Evolutionary conservation across 176 grass and related monocot genomes (phyloP), one percentile per base, ranked within the genome.

Genomic region (Triticum turgidum): DNA sequence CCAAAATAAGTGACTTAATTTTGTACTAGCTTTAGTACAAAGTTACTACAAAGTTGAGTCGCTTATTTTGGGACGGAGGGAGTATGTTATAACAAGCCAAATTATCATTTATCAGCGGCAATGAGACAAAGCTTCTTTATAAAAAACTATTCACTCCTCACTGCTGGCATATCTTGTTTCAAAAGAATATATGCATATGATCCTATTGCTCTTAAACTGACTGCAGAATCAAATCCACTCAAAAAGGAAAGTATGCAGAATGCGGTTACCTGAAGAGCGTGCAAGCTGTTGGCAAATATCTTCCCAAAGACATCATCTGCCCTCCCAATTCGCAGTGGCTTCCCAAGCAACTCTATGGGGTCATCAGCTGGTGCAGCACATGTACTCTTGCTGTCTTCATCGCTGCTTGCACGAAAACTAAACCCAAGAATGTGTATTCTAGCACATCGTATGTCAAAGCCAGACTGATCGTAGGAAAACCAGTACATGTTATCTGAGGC

Each of bases 401-500:
- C 76, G 64, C 27, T 80, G 73, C 68, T 83, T 24, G 25, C 70
- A 63, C 33, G 51, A 58, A 94, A 94, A 84, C 18, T 89, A 72
- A 89, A 94, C 30, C 96, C 93, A 49, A 92, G 86, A 39, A 86
- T 65, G 39, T 81, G 24, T 34, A 87, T 82, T 88, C 96, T 91
- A 76, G 89, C 91, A 65, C 86, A 89, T 68, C 91, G 91, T 75
- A 95, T 88, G 84, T 98, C 93, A 86, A 98, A 95, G 69, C 93
- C 93, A 77, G 88, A 94, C 44, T 87, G 69, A 14, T 92, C 77
- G 62, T 84, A 89, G 38, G 85, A 65, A 90, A 98, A 91, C 93
- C 89, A 92, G 80, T 95, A 95, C 96, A 98, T 95, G 77, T 86
- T 92, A 86, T 93, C 88, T 7, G 96, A 92, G 66, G 96, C 91